Conservation (phyloP, 805 yeast species). For the Starmerella apicola region DNA sequence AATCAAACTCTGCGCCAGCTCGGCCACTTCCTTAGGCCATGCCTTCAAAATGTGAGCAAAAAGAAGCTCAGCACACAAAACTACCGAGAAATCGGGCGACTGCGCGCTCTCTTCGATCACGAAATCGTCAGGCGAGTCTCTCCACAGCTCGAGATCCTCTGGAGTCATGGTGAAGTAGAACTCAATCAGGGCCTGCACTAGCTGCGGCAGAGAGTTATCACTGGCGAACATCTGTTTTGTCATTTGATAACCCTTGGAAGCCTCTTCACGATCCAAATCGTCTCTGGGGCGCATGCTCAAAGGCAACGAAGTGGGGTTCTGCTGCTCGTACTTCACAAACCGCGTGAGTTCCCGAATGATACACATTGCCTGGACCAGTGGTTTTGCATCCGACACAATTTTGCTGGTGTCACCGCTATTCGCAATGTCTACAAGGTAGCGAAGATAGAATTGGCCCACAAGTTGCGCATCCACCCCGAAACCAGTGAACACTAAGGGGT, state of each 20-base stretch:
- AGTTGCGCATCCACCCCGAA: slow-evolving; percentile 23
- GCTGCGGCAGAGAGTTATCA: slow-evolving; percentile 39
- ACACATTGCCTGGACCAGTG: slow-evolving; percentile 46
- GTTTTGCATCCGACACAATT: slow-evolving; percentile 44
- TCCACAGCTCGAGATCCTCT: slow-evolving; percentile 70
- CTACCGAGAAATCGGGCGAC: slow-evolving; percentile 63
- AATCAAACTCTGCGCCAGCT: slow-evolving; percentile 38
- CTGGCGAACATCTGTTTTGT: slow-evolving; percentile 38
- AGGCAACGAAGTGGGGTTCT: slow-evolving; percentile 12
- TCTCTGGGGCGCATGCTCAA: slow-evolving; percentile 40
- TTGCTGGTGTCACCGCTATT: background rate
- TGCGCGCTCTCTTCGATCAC: slow-evolving; percentile 57
- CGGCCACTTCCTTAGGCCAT: slow-evolving; percentile 48
- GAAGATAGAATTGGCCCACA: slow-evolving; percentile 48
- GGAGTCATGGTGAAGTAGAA: slow-evolving; percentile 68
- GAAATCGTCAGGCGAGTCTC: slow-evolving; percentile 85
- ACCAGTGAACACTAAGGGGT: slow-evolving; percentile 54
- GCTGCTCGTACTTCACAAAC: slow-evolving; percentile 24
- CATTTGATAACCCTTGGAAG: slow-evolving; percentile 42
- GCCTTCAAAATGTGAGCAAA: slow-evolving; percentile 59
- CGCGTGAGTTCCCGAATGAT: slow-evolving; percentile 54
- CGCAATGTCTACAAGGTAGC: slow-evolving; percentile 35
- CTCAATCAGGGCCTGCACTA: slow-evolving; percentile 55
- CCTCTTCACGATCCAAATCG: slow-evolving; percentile 52
- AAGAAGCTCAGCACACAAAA: slow-evolving; percentile 79